Base-by-base conservation (phyloP, 2,329 filamentous ascomycete genomes). In the Trichoderma cornu-damae region DNA sequence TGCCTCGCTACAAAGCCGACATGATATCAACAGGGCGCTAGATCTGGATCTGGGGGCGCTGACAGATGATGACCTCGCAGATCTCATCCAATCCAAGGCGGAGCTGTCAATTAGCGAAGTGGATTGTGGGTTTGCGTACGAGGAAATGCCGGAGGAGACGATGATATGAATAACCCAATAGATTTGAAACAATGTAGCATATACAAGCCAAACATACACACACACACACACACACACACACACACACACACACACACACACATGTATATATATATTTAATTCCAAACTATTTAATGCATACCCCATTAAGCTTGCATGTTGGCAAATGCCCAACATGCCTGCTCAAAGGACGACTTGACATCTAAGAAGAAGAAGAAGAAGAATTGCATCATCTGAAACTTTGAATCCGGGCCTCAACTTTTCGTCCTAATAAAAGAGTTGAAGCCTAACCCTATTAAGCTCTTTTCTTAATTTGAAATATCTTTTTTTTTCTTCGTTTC, bases 61-160 rank as follows among this genome's bases (percentile, higher is more conserved):
- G 12, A 57, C 59, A 2, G 48, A 40, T 2, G 57, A 56, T 12
- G 59, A 58, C 11, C 22, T 58, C 16, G 24, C 56, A 4, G 58
- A 62, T 14, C 61, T 72, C 5, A 40, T 62, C 2, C 44, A 37
- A 20, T 66, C 64, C 1, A 68, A 68, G 2, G 71, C 67, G 4
- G 57, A 69, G 55, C 49, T 74, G 8, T 59, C 60, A 1, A 62
- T 72, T 6, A 66, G 65, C 2, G 69, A 63, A 14, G 64, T 69
- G 44, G 69, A 70, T n/a, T 73, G 68, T 68, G 67, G 64, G 2
- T 68, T 72, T 58, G 53, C 18, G 1, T 72, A 71, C 53, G 70
- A 73, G 49, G 71, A 73, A 18, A 58, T 61, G 50, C 54, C 61
- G 22, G 48, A 30, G 16, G 52, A 57, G 11, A 30, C 9, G 24